Evolutionary conservation across 2,329 filamentous ascomycete species (phyloP), one percentile per base, ranked within the genome.

Genomic region (Plectosphaerella sp.): DNA sequence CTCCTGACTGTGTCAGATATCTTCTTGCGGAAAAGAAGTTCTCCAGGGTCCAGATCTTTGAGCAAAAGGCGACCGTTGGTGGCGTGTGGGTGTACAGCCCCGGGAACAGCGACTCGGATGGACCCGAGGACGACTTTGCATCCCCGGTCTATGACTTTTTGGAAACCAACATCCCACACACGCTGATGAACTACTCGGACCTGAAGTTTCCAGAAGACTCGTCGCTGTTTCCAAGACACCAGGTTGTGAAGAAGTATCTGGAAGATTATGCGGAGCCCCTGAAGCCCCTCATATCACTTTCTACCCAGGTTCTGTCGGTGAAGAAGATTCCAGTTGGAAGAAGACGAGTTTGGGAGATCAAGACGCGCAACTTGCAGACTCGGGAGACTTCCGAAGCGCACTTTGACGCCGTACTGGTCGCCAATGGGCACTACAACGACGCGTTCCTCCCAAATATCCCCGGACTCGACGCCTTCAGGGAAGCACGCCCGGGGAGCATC

Each of bases 131-230:
- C 15, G 56, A 61, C 2, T 51, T 53, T 16, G 71, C 86, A n/a
- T 87, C 86, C 3, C 86, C 88, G 0, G 73, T 91, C 45, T 91
- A 91, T 63, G 81, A 87, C 49, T 69, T 74, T 12, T 72, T 91
- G 3, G 87, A 91, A 63, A 89, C 88, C 1, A 93, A 93, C 64
- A 88, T 92, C 36, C 87, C 88, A 0, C 79, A 86, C 52, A 73
- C 74, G 1, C 66, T 92, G 33, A 92, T 93, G 88, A 74, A 77
- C 11, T 91, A 82, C 62, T 82, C 81, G 0, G 85, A 89, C 54
- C 71, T 77, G 3, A 63, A 74, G 1, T 89, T 88, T 60, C 75
- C 79, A 0, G 57, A 72, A 7, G 74, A 80, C 9, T 72, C 76
- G 9, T 79, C 85, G 51, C 71, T 91, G 1, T 91, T 91, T 55